Base-by-base conservation (phyloP, 345 rosid genomes). In the Euclidium syriacum region DNA sequence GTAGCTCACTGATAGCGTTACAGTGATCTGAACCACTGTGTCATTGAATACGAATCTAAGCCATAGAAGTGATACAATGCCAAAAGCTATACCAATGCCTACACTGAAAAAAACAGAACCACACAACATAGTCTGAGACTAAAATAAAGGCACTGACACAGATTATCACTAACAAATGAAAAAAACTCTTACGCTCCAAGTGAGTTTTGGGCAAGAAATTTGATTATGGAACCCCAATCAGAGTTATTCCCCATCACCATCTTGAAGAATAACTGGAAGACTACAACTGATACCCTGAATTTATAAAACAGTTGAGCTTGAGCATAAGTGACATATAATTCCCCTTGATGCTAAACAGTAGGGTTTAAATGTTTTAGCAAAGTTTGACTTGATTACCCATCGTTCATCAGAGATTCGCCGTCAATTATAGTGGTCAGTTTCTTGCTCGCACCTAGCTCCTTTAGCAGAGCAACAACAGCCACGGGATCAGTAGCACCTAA, bases 351-450 rank as follows among this genome's bases (percentile, higher is more conserved):
- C 24, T 54, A 52, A 52, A 46, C 64, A 56, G 38, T 26, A 62
- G 47, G 43, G 22, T 17, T 29, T 29, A 52, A 33, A 47, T 11
- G 53, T 14, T 11, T n/a, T 12, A 2, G 20, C 23, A 53, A 26
- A 44, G 40, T 24, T 25, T 44, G 4, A 46, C 8, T 19, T 38
- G 58, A 22, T 25, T 85, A 92, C 98, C 98, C 98, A 46, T 92
- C 98, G 64, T 89, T 92, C 98, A 92, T 92, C 76, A 92, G 65
- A 59, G 98, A 92, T 67, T 92, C 98, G 52, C 98, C 98, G 56
- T 92, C 97, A 66, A 92, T 92, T 25, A 92, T 76, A 29, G 98
- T 89, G 73, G 75, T 89, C 73, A 92, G 72, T 55, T 92, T 89
- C 75, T 92, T 92, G 78, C 96, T 89, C 26, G 97, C 95, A 68